Evolutionary conservation across 2,329 filamentous ascomycete genomes (phyloP).

Genomic region (Claviceps africana): DNA sequence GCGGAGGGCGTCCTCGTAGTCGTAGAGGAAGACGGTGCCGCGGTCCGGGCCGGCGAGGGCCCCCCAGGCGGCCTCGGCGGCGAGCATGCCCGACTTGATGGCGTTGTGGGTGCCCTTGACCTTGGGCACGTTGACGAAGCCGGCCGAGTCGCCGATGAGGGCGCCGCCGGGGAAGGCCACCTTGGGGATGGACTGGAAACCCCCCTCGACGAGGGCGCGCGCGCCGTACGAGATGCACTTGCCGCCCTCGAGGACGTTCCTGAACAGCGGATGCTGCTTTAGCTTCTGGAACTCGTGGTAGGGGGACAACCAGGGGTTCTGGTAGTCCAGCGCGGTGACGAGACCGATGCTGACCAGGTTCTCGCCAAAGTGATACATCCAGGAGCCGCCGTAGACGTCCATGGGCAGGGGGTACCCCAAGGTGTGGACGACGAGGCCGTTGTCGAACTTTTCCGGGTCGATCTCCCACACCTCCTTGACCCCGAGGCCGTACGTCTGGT

Average conservation of each 20-base stretch:
- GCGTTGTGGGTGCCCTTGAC: conserved; percentile 97
- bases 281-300: conserved; percentile 97
- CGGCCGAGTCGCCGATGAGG: conserved; percentile 88
- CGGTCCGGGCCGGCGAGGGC: conserved; percentile 47
- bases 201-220: conserved; percentile 80
- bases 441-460: conserved; percentile 78
- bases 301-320: conserved; percentile 90
- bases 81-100: conserved; percentile 95
- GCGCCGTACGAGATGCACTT: conserved; percentile 97
- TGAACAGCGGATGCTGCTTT: conserved; percentile 93
- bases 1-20: conserved; percentile 82
- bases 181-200: conserved; percentile 95
- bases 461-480: conserved; percentile 98
- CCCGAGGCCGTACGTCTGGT: conserved; percentile 88
- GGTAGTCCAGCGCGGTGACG: conserved; percentile 87
- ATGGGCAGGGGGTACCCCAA: conserved; percentile 82
- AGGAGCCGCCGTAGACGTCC: conserved; percentile 93
- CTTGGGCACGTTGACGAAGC: conserved; percentile 95
- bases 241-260: conserved; percentile 74
- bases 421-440: conserved; percentile 73
- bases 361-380: conserved; percentile 98
- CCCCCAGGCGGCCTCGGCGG: conserved; percentile 75
- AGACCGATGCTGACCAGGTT: conserved; percentile 88
- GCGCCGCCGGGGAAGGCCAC: conserved; percentile 92
- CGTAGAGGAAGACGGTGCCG: conserved; percentile 77